These are phyloP conservation scores for Linnemannia exigua DNA, from an alignment of 192 early-diverging fungal genomes.

Conservation along the genomic window DNA sequence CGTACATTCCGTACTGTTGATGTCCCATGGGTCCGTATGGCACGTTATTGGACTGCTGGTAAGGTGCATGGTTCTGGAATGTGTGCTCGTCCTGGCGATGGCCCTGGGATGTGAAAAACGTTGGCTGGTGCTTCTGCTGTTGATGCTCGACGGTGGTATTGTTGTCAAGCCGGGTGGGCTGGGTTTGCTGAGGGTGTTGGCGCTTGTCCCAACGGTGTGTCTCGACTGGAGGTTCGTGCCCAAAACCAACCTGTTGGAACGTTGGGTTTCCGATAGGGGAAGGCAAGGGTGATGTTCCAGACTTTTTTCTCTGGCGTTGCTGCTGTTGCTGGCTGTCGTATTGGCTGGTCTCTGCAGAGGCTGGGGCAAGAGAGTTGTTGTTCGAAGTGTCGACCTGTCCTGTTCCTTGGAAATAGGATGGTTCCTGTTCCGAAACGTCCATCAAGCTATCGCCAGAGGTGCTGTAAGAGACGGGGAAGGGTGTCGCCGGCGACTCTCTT, in stretches of 20 bases:
- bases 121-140: conserved; percentile 16
- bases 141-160: neutral
- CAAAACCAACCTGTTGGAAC: conserved; percentile 28
- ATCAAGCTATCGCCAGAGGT: neutral
- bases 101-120: conserved; percentile 10
- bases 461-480: conserved; percentile 22
- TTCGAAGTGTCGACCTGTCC: neutral
- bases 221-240: conserved; percentile 30
- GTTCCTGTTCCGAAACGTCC: neutral
- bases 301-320: conserved; percentile 27
- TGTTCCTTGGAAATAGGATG: conserved; percentile 2
- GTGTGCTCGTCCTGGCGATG: conserved; percentile 21
- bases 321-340: conserved; percentile 15
- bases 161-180: neutral
- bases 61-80: conserved; percentile 38
- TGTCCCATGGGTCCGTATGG: conserved; percentile 20
- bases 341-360: neutral
- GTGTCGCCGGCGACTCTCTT: conserved; percentile 40
- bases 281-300: conserved; percentile 33
- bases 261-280: conserved; percentile 39
- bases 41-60: conserved; percentile 35
- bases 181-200: conserved; percentile 36
- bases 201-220: conserved; percentile 48
- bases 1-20: conserved; percentile 15
- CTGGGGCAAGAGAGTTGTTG: neutral